A percentile compares a stretch with the other conserved stretches of the same genome.
Evolutionary conservation across 2,329 filamentous ascomycete species (phyloP).

Genomic region (Knufia fluminis): DNA sequence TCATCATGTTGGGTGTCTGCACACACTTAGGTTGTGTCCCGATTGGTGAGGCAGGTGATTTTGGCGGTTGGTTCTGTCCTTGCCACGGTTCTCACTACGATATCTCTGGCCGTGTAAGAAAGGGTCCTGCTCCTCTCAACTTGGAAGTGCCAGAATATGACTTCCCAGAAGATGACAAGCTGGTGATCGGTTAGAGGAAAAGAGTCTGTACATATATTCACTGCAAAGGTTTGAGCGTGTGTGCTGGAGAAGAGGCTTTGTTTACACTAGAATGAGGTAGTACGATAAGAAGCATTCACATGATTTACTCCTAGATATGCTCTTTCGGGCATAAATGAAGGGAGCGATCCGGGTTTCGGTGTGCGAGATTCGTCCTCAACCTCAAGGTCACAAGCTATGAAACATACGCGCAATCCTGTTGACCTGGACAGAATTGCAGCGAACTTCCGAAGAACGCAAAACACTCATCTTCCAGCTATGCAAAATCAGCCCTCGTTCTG

Average conservation of each 20-base stretch:
- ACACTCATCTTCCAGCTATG: too few relatives aligned
- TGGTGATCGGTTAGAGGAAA: conserved; percentile 77
- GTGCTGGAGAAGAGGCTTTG: not conserved
- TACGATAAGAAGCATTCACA: not conserved
- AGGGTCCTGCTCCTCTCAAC: conserved; percentile 93
- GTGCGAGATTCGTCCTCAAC: not conserved
- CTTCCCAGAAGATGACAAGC: conserved; percentile 79
- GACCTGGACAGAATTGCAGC: too few relatives aligned
- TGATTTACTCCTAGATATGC: too few relatives aligned
- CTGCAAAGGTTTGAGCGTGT: conserved; percentile 12
- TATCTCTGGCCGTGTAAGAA: conserved; percentile 96
- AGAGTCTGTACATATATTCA: conserved; percentile 8
- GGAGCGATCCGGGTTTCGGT: too few relatives aligned
- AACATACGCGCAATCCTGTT: too few relatives aligned
- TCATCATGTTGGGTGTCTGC: conserved; percentile 98
- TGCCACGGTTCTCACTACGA: conserved; percentile 99
- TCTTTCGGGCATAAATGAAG: too few relatives aligned
- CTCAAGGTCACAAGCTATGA: too few relatives aligned
- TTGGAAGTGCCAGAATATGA: conserved; percentile 88
- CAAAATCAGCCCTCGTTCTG: too few relatives aligned
- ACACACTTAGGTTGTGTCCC: conserved; percentile 98
- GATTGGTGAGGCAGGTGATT: conserved; percentile 97
- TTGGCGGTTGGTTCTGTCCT: conserved; percentile 98
- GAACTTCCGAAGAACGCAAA: too few relatives aligned
- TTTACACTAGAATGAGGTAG: not conserved